A percentile compares a stretch with the other conserved stretches of the same genome.
phyloP scores from a whole-genome alignment of 345 rosid genomes.

The Lagerstroemia speciosa region DNA sequence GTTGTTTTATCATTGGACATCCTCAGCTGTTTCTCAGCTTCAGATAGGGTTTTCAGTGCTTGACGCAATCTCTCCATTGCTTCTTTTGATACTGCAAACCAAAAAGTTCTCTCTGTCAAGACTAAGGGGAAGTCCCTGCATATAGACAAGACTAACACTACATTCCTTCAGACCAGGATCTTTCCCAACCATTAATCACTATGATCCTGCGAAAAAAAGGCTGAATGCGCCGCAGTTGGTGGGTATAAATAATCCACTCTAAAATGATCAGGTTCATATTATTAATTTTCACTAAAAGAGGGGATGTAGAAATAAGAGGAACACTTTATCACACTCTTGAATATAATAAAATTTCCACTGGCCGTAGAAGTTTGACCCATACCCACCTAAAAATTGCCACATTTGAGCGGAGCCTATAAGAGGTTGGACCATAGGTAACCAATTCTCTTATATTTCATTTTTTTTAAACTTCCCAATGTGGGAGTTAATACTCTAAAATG shows the following conservation, averaged over 20 bases:
- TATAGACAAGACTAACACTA: neutral
- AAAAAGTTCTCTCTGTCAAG: slow-evolving; percentile 17
- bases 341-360: neutral
- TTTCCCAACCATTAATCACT: neutral
- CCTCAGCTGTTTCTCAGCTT: slow-evolving; percentile 95
- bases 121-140: neutral
- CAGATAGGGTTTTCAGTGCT: slow-evolving; percentile 85
- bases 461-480: too few relatives aligned
- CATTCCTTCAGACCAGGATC: neutral
- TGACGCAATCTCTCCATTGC: slow-evolving; percentile 93
- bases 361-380: too few relatives aligned
- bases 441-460: too few relatives aligned
- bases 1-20: slow-evolving; percentile 83
- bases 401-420: too few relatives aligned
- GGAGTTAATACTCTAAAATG: too few relatives aligned
- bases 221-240: neutral
- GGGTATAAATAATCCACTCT: too few relatives aligned
- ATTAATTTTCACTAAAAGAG: neutral
- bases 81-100: slow-evolving; percentile 65
- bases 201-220: neutral
- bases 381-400: too few relatives aligned
- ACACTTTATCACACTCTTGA: neutral
- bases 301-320: neutral
- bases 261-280: neutral
- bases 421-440: too few relatives aligned